These are phyloP conservation scores for Fusarium sulawesiense DNA, from an alignment of 2,329 filamentous ascomycete genomes.

Conservation along the genomic window DNA sequence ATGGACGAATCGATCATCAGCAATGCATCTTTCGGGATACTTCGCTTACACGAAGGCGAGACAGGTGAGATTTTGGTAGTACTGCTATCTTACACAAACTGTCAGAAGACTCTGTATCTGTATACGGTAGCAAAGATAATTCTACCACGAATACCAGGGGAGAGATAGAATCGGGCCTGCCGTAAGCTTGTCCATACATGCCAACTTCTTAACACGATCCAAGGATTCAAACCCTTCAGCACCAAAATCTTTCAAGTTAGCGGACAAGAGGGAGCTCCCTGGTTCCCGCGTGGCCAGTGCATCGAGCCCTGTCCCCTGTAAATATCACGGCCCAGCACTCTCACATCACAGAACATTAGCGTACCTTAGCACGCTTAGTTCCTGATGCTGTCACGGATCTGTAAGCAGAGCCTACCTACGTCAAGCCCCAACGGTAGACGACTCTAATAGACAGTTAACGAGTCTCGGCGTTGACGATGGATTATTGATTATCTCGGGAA, in stretches of 20 bases:
- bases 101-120: not conserved
- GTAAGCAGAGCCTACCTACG: constrained; percentile 9
- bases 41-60: constrained; percentile 20
- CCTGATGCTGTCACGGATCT: constrained; percentile 27
- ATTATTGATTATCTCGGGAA: constrained; percentile 5
- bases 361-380: constrained; percentile 4
- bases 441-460: not conserved
- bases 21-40: constrained; percentile 17
- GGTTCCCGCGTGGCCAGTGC: constrained; percentile 44
- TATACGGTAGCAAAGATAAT: not conserved
- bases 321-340: not conserved
- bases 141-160: not conserved
- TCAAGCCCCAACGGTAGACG: constrained; percentile 7
- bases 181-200: constrained; percentile 3
- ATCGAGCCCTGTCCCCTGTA: constrained; percentile 19
- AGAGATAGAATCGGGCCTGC: not conserved
- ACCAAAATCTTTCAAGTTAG: constrained; percentile 31
- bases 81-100: not conserved
- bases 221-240: constrained; percentile 21
- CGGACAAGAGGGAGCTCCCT: constrained; percentile 33
- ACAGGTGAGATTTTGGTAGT: constrained; percentile 28
- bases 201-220: constrained; percentile 23
- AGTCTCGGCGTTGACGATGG: constrained; percentile 15
- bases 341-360: not conserved
- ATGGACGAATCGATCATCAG: constrained; percentile 29